Evolutionary conservation across 768 basidiomycete species (phyloP).

Genomic region (Basidioascus undulatus): DNA sequence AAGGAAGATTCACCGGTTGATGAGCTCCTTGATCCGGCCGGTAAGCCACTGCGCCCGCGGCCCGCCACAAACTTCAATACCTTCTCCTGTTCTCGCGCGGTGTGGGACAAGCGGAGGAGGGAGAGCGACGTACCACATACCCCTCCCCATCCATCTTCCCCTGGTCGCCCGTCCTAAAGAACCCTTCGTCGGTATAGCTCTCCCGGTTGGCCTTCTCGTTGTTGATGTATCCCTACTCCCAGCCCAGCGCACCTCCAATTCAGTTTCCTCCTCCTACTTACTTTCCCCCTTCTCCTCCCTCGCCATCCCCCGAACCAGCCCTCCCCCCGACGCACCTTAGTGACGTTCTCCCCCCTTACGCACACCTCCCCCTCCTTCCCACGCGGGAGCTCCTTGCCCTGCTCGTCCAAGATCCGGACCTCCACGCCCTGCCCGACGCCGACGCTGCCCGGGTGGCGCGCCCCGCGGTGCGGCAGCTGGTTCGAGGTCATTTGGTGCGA

Average conservation of each 20-base stretch:
- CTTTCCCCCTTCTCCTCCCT: too few relatives aligned
- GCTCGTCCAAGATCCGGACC: constrained; percentile 15
- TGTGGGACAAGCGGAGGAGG: too few relatives aligned
- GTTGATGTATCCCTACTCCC: constrained; percentile 11
- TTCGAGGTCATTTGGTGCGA: too few relatives aligned
- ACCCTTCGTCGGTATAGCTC: constrained; percentile 7
- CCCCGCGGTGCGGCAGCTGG: too few relatives aligned
- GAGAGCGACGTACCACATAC: too few relatives aligned
- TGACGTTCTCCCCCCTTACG: constrained; percentile 31
- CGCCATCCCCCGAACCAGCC: too few relatives aligned
- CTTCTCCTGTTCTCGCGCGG: too few relatives aligned
- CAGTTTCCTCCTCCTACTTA: too few relatives aligned
- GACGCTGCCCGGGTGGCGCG: constrained; percentile 17
- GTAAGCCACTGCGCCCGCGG: too few relatives aligned
- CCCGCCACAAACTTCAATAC: too few relatives aligned
- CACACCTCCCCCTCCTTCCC: constrained; percentile 30
- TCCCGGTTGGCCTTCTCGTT: constrained; percentile 23
- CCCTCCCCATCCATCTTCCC: constrained; percentile 20
- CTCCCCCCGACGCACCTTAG: constrained; percentile 28
- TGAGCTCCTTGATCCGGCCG: constrained; percentile 35
- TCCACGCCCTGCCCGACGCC: constrained; percentile 18
- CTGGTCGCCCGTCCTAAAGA: constrained; percentile 14
- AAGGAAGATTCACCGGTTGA: constrained; percentile 19
- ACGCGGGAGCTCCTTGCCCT: constrained; percentile 18
- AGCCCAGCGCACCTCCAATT: too few relatives aligned